Conservation (phyloP, 768 basidiomycete species). For the Tricholoma terreum region DNA sequence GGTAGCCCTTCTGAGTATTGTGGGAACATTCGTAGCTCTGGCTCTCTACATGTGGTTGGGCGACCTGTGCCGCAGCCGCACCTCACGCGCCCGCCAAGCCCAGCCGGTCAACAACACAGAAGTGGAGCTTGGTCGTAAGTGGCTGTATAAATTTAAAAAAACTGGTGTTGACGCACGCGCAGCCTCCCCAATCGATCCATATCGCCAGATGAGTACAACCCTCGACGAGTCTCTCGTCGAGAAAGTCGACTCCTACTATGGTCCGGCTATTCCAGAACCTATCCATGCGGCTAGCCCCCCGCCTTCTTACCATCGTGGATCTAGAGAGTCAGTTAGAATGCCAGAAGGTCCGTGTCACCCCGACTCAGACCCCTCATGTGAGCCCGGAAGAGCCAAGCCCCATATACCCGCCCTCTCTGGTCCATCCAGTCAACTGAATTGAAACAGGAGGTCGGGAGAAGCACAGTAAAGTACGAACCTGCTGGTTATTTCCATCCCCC, state of each 20-base stretch:
- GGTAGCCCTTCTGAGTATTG: no score
- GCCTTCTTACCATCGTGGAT: background rate
- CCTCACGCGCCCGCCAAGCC: no score
- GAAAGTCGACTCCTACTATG: constrained; percentile 18
- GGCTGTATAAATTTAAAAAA: background rate
- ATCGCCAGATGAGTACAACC: constrained; percentile 18
- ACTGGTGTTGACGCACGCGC: background rate
- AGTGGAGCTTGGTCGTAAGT: background rate
- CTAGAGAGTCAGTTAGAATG: background rate
- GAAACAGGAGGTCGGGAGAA: background rate
- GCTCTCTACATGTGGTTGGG: no score
- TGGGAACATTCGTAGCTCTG: no score
- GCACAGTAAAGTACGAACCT: background rate
- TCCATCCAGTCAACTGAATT: background rate
- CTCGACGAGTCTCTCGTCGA: constrained; percentile 24
- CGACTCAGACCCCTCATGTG: no score
- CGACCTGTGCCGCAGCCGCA: no score
- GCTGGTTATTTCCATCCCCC: background rate
- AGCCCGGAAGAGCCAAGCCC: background rate
- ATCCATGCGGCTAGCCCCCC: background rate
- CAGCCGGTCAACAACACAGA: no score
- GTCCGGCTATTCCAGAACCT: constrained; percentile 11
- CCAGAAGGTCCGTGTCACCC: no score
- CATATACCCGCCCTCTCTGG: background rate
- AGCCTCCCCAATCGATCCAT: constrained; percentile 19